Conservation (phyloP, 2,329 filamentous ascomycete genomes). For the Fusarium devonianum region DNA sequence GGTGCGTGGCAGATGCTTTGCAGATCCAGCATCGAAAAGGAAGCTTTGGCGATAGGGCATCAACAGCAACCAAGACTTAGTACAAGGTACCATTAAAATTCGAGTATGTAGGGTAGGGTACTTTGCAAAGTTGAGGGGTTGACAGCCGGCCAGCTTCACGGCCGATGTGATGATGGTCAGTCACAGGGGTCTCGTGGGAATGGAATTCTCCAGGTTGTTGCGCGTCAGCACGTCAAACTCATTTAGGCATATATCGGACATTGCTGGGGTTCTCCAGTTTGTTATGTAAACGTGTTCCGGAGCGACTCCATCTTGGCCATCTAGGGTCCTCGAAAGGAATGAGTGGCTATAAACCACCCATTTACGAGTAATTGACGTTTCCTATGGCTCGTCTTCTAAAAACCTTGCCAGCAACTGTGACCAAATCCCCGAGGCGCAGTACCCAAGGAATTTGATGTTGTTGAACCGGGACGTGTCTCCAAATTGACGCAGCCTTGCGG, state of each 20-base stretch:
- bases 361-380: constrained; percentile 9
- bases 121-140: constrained; percentile 6
- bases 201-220: no score
- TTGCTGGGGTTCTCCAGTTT: no score
- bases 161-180: neutral
- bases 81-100: constrained; percentile 14
- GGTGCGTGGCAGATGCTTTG: constrained; percentile 1
- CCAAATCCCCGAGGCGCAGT: neutral
- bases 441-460: neutral
- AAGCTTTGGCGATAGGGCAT: constrained; percentile 12
- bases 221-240: no score
- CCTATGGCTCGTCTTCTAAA: constrained; percentile 8
- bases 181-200: no score
- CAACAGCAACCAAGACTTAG: neutral
- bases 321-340: neutral
- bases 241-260: no score
- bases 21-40: constrained; percentile 14
- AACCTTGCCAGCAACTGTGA: constrained; percentile 2
- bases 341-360: no score
- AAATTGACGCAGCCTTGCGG: constrained; percentile 3
- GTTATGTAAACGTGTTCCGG: neutral
- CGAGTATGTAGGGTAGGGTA: neutral
- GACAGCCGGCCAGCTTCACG: constrained; percentile 6
- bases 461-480: constrained; percentile 3
- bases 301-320: neutral